Evolutionary conservation across 345 rosid species (phyloP).

Genomic region (Euclidium syriacum): DNA sequence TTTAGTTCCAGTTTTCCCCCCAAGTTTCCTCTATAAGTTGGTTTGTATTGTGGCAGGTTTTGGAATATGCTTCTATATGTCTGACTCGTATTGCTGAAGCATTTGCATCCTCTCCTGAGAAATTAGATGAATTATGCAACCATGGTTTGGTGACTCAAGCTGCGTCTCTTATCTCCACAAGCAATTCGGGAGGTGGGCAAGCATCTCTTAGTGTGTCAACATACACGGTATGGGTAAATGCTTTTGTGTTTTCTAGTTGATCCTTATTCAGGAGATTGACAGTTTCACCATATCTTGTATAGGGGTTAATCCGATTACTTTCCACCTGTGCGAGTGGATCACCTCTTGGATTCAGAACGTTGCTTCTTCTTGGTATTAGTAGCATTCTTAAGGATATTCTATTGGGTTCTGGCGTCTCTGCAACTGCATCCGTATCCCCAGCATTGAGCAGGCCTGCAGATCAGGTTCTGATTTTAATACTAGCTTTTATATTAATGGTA

Average conservation of each 20-base stretch:
- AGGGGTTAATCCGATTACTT: constrained; percentile 95
- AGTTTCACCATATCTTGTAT: constrained; percentile 33
- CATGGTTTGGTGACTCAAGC: constrained; percentile 97
- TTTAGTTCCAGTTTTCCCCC: neutral
- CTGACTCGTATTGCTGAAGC: constrained; percentile 98
- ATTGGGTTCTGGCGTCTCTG: constrained; percentile 79
- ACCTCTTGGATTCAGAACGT: constrained; percentile 84
- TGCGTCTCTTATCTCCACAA: constrained; percentile 89
- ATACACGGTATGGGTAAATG: constrained; percentile 59
- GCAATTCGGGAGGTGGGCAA: constrained; percentile 91
- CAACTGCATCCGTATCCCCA: constrained; percentile 79
- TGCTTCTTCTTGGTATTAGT: constrained; percentile 92
- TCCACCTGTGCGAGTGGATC: constrained; percentile 99
- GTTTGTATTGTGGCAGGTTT: constrained; percentile 47
- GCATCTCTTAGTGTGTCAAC: constrained; percentile 87
- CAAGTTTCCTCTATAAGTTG: neutral
- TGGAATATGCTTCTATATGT: constrained; percentile 97
- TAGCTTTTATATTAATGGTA: neutral
- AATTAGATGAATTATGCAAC: constrained; percentile 90
- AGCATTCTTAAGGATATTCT: constrained; percentile 89
- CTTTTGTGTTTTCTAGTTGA: neutral
- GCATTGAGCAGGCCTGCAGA: constrained; percentile 94
- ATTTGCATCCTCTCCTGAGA: constrained; percentile 83
- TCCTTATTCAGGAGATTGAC: constrained; percentile 11
- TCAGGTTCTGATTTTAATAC: constrained; percentile 52